Evolutionary conservation across 2,329 filamentous ascomycete genomes (phyloP).

Genomic region (Xylaria sp.): DNA sequence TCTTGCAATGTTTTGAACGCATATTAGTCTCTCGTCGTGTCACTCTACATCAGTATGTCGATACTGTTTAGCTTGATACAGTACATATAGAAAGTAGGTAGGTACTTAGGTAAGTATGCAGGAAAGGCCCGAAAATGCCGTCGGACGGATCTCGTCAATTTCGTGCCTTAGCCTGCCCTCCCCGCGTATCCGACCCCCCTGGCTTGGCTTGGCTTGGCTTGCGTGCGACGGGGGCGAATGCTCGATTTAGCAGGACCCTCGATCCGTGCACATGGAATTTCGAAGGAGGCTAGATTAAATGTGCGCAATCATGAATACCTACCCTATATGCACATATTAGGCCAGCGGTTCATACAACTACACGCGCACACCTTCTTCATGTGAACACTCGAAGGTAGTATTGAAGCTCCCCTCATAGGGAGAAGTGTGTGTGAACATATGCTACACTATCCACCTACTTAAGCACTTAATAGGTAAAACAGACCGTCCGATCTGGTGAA

Average conservation of each 20-base stretch:
- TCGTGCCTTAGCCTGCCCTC: constrained; percentile 3
- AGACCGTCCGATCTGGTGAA: background rate
- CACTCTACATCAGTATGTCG: background rate
- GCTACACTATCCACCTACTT: background rate
- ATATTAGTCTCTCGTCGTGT: background rate
- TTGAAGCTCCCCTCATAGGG: background rate
- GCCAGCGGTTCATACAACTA: background rate
- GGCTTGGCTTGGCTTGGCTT: background rate
- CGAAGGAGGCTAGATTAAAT: background rate
- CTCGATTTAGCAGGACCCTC: background rate
- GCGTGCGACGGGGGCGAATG: background rate
- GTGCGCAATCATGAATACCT: background rate
- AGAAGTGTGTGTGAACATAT: background rate
- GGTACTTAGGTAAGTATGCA: no score
- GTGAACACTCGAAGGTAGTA: background rate
- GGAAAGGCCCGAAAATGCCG: constrained; percentile 29
- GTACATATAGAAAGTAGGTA: no score
- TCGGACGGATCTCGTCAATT: constrained; percentile 4
- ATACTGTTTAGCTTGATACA: background rate
- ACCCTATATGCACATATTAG: background rate
- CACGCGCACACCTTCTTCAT: background rate
- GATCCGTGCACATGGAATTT: background rate
- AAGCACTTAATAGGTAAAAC: no score
- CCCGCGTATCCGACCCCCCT: constrained; percentile 24
- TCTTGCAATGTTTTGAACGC: background rate